A percentile compares a stretch with the other conserved stretches of the same genome.
Evolutionary conservation across 306 rosid genomes (phyloP).

Genomic region (Cicer judaicum): DNA sequence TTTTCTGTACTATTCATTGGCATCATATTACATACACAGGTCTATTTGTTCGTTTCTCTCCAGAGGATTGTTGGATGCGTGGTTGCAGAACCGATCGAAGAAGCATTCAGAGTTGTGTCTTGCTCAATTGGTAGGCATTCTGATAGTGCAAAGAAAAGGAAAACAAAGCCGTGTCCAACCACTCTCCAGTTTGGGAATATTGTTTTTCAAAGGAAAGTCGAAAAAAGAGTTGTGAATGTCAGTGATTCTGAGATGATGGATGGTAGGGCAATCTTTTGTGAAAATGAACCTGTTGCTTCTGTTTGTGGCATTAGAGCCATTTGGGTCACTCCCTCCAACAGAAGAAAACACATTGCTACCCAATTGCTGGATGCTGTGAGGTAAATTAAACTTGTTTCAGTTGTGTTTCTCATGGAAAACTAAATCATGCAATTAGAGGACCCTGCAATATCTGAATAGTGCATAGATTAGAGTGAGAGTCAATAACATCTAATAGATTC

Average conservation of each 20-base stretch:
- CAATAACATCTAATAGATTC: slow-evolving; percentile 8
- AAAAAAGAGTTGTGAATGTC: slow-evolving; percentile 45
- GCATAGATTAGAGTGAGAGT: background rate
- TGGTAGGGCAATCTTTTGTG: slow-evolving; percentile 66
- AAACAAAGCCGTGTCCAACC: slow-evolving; percentile 40
- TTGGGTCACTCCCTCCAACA: slow-evolving; percentile 83
- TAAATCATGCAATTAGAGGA: background rate
- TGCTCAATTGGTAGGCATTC: slow-evolving; percentile 43
- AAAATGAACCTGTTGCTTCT: slow-evolving; percentile 61
- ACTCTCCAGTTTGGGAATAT: slow-evolving; percentile 71
- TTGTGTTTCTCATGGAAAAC: background rate
- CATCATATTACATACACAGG: slow-evolving; percentile 46
- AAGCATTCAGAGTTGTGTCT: slow-evolving; percentile 71
- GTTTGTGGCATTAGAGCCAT: slow-evolving; percentile 83
- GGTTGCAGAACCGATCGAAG: slow-evolving; percentile 69
- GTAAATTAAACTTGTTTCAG: slow-evolving; percentile 45
- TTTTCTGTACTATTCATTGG: background rate
- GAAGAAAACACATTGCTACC: slow-evolving; percentile 75
- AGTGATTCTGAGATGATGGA: slow-evolving; percentile 48
- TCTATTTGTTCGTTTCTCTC: slow-evolving; percentile 66
- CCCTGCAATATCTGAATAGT: background rate
- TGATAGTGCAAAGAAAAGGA: slow-evolving; percentile 38
- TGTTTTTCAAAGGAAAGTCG: slow-evolving; percentile 68
- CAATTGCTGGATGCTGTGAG: slow-evolving; percentile 78
- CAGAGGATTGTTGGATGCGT: slow-evolving; percentile 69